Base-by-base conservation (phyloP, 148 eudicot genomes). In the Linanthus parryae region DNA sequence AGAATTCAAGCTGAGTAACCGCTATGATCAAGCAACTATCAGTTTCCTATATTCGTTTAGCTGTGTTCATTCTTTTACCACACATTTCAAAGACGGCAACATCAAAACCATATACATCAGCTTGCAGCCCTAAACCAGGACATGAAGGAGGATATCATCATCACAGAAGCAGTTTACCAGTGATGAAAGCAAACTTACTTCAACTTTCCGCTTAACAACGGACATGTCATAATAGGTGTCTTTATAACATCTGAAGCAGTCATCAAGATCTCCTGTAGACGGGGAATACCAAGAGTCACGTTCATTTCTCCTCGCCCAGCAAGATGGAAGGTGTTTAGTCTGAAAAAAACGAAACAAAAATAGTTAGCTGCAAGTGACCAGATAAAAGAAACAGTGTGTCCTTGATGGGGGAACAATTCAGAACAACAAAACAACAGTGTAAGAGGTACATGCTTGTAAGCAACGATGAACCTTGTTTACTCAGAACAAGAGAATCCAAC, bases 241-340 rank as follows among this genome's bases (percentile, higher is more conserved):
- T 70, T 82, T 29, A 92, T 92, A 46, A 48, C 54, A 63, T 51
- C 47, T 34, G 96, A 71, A 22, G 99, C 99, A 56, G 94, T 84
- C 96, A 82, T 92, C 70, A 92, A 67, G 34, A 92, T 92, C 76
- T 92, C 99, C 58, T 92, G 99, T 31, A 92, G 71, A 79, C 99
- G 99, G 31, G 99, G 99, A 63, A 92, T 92, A 47, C 99, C 99
- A 36, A 92, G 78, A 26, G 99, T 92, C 56, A 92, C 99, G 62
- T 92, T 92, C 99, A 92, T 88, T 68, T 92, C 99, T 34, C 96
- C 99, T 61, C 99, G 87, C 26, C 99, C 99, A 59, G 99, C 99
- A 55, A 79, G 99, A 82, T 92, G 99, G 69, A 92, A 92, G 18
- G 96, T 92, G 65, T 92, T 92, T 36, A 91, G 68, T 65, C 98